Conservation (phyloP, 371 early-diverging fungal genomes). For the Smittium mucronatum region DNA sequence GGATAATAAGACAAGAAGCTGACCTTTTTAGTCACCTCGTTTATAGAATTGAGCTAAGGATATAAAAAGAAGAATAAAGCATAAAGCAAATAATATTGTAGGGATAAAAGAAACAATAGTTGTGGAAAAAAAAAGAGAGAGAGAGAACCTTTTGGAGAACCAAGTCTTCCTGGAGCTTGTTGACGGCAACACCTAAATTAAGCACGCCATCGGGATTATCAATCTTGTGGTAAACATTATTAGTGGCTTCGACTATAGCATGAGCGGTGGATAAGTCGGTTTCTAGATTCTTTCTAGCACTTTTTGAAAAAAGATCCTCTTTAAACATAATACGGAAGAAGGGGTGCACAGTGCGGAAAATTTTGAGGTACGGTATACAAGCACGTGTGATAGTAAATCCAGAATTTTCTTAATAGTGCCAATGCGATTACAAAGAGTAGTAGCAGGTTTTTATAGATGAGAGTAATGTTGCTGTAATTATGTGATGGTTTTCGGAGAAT, state of each 20-base stretch:
- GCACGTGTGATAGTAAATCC: too few species aligned
- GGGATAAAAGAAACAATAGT: too few species aligned
- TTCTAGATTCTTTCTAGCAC: not conserved
- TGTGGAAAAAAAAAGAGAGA: too few species aligned
- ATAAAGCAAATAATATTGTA: too few species aligned
- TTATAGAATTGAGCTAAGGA: not conserved
- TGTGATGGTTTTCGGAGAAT: too few species aligned
- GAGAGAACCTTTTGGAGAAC: constrained; percentile 5
- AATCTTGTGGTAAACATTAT: not conserved
- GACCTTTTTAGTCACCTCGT: not conserved
- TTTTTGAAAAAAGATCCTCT: not conserved
- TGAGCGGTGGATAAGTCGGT: not conserved
- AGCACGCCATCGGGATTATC: not conserved
- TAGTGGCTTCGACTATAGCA: not conserved
- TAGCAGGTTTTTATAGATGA: too few species aligned
- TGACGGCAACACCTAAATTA: constrained; percentile 8
- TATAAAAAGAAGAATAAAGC: not conserved
- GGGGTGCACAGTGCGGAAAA: too few species aligned
- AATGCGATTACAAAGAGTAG: too few species aligned
- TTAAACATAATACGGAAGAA: too few species aligned
- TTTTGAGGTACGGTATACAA: too few species aligned
- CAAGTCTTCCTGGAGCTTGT: constrained; percentile 9
- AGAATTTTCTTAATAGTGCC: too few species aligned
- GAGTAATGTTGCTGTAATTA: too few species aligned
- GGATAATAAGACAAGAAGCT: not conserved